A percentile compares a stretch with the other conserved stretches of the same genome.
Evolutionary conservation across 2,329 filamentous ascomycete species (phyloP).

Genomic region (Phoma sp.): DNA sequence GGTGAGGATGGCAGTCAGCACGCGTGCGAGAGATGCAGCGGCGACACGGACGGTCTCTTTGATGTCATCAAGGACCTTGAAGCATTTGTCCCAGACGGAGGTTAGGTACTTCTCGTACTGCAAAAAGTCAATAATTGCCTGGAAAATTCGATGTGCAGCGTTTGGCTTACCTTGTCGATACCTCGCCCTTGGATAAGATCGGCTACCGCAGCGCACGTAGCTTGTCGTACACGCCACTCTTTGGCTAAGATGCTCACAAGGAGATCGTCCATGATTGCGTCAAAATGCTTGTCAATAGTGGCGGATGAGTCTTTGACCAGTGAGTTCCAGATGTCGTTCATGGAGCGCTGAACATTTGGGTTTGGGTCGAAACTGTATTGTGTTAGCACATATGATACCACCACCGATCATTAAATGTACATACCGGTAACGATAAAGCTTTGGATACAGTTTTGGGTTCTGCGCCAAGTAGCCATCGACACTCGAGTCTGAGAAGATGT

Average conservation of each 20-base stretch:
- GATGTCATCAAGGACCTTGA: conserved; percentile 95
- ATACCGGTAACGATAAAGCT: conserved; percentile 83
- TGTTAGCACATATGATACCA: conserved; percentile 20
- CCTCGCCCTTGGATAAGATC: conserved; percentile 85
- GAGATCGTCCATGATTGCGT: conserved; percentile 86
- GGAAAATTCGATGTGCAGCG: neutral
- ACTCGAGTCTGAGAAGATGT: conserved; percentile 84
- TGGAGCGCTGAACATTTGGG: conserved; percentile 87
- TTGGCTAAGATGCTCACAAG: conserved; percentile 84
- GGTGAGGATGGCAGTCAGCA: conserved; percentile 83
- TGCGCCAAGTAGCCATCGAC: conserved; percentile 71
- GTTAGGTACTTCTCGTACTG: conserved; percentile 84
- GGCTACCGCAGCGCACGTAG: conserved; percentile 86
- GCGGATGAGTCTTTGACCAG: conserved; percentile 86
- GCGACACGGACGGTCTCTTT: conserved; percentile 86
- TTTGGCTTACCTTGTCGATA: conserved; percentile 49
- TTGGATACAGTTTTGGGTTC: conserved; percentile 94
- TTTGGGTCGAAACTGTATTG: conserved; percentile 79
- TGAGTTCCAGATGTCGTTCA: conserved; percentile 98
- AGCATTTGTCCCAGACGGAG: conserved; percentile 82
- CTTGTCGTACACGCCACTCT: conserved; percentile 93
- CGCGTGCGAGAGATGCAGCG: conserved; percentile 81
- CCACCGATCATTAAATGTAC: neutral
- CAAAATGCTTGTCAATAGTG: conserved; percentile 81
- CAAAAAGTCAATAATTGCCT: conserved; percentile 8